Evolutionary conservation across 306 rosid genomes (phyloP), one percentile per base, ranked within the genome.

Genomic region (Medicago ruthenica): DNA sequence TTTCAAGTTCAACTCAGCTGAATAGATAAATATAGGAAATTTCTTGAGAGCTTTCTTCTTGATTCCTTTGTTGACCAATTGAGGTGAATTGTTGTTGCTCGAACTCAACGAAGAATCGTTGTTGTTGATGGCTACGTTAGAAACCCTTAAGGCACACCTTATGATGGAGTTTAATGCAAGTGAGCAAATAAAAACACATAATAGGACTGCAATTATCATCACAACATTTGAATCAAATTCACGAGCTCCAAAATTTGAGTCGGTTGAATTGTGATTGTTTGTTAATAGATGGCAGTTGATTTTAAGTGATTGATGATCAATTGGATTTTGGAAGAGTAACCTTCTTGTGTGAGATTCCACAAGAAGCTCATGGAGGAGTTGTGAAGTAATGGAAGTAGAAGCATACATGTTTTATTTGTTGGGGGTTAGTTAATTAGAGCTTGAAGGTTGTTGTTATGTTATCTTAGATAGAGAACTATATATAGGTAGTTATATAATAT

Each of bases 161-260:
- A 92, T 84, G 78, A 95, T 84, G 75, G 96, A 86, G 79, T 95
- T 95, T 24, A 95, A 71, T 1, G 88, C 96, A 5, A 95, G 82
- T 0, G 96, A 95, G 78, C 92, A 90, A 31, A 92, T 82, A 3
- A 95, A 78, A 9, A 93, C 97, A 57, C 96, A 95, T 18, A 95
- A 20, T 21, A 95, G 88, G 69, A 90, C 92, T 5, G 97, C 86
- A 41, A 95, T 92, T 45, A 95, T 89, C 97, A 90, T 88, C 4
- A 95, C 89, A 13, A 95, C 93, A 11, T 95, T 87, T 0, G 96
- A 84, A 59, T 92, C 93, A 13, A 95, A 87, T 60, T 82, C 80
- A 51, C 41, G 83, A 59, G 78, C 88, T 1, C 81, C 81, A 0
- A 85, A 53, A 63, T 79, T 76, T 1, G 79, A 67, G 7, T 69